Conservation (phyloP, 345 rosid species). For the Eucalyptus polyanthemos region DNA sequence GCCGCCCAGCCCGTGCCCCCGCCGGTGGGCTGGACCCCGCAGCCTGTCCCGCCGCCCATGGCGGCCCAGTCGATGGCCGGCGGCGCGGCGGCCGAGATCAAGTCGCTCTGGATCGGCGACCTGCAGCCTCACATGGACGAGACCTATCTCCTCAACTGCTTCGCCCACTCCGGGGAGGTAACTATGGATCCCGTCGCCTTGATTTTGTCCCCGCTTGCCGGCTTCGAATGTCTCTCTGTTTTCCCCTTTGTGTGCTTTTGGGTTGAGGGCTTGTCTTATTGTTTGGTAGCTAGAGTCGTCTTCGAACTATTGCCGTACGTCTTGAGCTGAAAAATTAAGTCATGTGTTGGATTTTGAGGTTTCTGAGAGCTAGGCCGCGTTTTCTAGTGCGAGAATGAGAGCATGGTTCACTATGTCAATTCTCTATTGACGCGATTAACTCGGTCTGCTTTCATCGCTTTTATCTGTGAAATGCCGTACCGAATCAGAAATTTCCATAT, state of each 20-base stretch:
- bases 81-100: neutral
- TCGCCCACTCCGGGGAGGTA: constrained; percentile 64
- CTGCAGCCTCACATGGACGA: constrained; percentile 95
- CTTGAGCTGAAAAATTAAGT: neutral
- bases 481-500: neutral
- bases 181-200: neutral
- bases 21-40: constrained; percentile 70
- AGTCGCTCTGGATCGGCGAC: constrained; percentile 91
- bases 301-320: neutral
- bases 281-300: neutral
- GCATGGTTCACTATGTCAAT: neutral
- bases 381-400: neutral
- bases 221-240: neutral
- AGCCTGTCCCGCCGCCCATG: constrained; percentile 52
- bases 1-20: constrained; percentile 50
- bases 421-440: neutral
- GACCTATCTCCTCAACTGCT: constrained; percentile 47
- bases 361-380: neutral
- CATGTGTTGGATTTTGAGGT: neutral
- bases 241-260: neutral
- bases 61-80: constrained; percentile 3
- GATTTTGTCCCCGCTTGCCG: neutral
- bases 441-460: neutral
- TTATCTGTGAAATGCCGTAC: neutral
- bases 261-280: neutral